A percentile compares a stretch with the other conserved stretches of the same genome.
Conservation (phyloP, 2,329 filamentous ascomycete genomes). For the Colletotrichum sp. region DNA sequence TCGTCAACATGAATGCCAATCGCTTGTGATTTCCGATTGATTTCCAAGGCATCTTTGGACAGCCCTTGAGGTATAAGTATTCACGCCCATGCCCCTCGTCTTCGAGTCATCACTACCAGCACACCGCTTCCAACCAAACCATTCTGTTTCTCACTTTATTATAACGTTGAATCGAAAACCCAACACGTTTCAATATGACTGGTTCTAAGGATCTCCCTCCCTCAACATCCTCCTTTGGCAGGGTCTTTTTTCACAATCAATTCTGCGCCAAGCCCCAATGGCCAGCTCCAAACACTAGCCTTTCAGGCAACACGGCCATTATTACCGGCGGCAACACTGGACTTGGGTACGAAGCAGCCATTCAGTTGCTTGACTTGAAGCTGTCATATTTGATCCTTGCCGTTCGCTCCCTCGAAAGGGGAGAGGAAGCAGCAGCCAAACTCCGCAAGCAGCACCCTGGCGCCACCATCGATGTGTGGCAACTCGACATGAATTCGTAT, state of each 20-base stretch:
- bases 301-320: constrained; percentile 46
- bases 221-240: background rate
- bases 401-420: constrained; percentile 46
- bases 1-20: background rate
- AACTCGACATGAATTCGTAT: constrained; percentile 53
- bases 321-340: constrained; percentile 56
- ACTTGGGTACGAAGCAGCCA: constrained; percentile 50
- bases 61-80: background rate
- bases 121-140: background rate
- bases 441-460: constrained; percentile 32
- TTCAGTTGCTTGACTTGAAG: constrained; percentile 41
- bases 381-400: constrained; percentile 50
- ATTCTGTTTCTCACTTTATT: background rate
- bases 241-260: background rate
- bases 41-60: background rate
- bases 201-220: background rate
- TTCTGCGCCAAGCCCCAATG: background rate
- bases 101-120: background rate
- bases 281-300: constrained; percentile 20
- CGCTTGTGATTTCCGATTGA: background rate
- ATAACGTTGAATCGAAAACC: rapidly evolving
- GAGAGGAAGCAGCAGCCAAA: constrained; percentile 41
- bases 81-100: background rate
- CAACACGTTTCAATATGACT: background rate
- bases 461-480: constrained; percentile 51